Conservation (phyloP, 2,329 filamentous ascomycete species). For the Fusarium agapanthi region DNA sequence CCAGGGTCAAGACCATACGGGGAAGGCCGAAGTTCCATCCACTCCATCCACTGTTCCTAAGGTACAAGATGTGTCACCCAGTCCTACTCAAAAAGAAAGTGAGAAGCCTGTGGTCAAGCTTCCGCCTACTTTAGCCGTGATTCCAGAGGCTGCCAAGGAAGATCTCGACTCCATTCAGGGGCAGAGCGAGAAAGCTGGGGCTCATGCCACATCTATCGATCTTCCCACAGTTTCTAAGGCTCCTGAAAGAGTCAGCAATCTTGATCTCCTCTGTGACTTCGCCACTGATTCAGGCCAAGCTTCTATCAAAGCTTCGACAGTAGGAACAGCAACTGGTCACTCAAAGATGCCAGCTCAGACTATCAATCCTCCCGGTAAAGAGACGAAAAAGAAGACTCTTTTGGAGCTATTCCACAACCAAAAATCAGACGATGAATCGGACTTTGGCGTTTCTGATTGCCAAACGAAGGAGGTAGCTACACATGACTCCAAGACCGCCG, state of each 20-base stretch:
- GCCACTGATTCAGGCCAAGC: background rate
- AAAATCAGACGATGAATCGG: constrained; percentile 1
- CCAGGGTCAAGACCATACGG: background rate
- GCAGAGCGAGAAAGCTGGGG: background rate
- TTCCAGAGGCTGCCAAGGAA: background rate
- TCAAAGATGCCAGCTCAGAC: background rate
- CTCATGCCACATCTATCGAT: background rate
- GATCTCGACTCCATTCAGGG: background rate
- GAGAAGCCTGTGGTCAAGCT: background rate
- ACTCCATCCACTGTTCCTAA: background rate
- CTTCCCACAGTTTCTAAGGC: background rate
- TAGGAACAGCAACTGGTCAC: background rate
- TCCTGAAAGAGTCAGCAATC: background rate
- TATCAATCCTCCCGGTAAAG: background rate
- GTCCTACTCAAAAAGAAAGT: background rate
- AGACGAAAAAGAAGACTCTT: background rate
- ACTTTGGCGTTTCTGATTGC: background rate
- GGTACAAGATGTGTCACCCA: background rate
- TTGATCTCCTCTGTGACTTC: background rate
- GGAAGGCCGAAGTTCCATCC: background rate
- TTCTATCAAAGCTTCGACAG: background rate
- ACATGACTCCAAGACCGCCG: background rate
- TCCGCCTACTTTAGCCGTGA: background rate
- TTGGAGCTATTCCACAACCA: background rate
- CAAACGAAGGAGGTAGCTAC: background rate